Evolutionary conservation across 495 filamentous ascomycete species (phyloP), one percentile per base, ranked within the genome.

Genomic region (Penicillium canescens): DNA sequence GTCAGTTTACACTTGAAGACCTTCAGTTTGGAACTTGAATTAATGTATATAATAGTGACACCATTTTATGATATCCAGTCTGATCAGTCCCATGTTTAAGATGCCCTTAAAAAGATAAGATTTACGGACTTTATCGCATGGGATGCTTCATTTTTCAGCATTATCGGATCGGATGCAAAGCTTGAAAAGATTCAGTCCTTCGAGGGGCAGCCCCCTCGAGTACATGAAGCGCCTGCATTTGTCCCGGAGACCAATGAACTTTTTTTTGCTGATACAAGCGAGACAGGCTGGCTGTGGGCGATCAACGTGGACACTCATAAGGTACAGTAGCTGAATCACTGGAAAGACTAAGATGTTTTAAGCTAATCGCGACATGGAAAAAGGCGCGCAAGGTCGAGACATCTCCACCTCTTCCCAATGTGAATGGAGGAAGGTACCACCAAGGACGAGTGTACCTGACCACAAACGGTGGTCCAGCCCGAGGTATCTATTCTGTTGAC

Each of bases 141-240:
- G 54, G 48, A 57, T 38, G 20, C 31, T 8, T 37, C 31, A 11
- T 57, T 57, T 14, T 52, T 57, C 42, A 40, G 52, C 31, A 41
- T 57, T 11, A 52, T 57, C 14, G 48, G 47, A 13, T 28, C 48
- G 12, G 18, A 52, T 28, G 47, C 54, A 23, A 52, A 40, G 42
- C 47, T 57, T 10, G 54, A 57, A 23, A 42, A 35, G 41, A 57
- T 57, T 33, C 54, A 57, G 43, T 52, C 43, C 1, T 57, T 57
- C 28, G 43, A 46, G 24, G 54, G 54, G 26, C 35, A 57, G 36
- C 26, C 42, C 34, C 42, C 37, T 7, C 49, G 37, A 3, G 55
- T 57, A 9, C 55, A 57, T 20, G 55, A 57, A 33, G 55, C 55
- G 14, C 55, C 55, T 16, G 55, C 55, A 11, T 57, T 28, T 43